These are phyloP conservation scores for Paramecium pentaurelia DNA, from an alignment of 73 alveolate genomes.

Conservation along the genomic window DNA sequence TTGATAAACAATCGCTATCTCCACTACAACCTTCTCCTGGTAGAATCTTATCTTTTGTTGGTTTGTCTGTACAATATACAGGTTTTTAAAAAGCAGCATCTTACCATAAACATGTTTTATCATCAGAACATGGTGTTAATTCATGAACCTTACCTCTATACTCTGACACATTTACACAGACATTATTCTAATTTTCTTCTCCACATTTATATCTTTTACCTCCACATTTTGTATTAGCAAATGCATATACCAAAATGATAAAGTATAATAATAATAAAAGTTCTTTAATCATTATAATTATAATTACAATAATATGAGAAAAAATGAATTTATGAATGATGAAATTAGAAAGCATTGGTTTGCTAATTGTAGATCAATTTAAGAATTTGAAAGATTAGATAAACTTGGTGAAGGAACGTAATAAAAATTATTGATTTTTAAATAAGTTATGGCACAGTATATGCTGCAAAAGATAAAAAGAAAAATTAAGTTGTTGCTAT, in stretches of 20 bases:
- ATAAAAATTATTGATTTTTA: too few species aligned
- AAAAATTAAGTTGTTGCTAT: slow-evolving; percentile 71
- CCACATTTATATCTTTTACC: slow-evolving; percentile 50
- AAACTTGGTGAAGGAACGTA: slow-evolving; percentile 79
- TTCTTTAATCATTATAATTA: background rate
- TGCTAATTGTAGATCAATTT: slow-evolving; percentile 59
- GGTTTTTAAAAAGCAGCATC: background rate
- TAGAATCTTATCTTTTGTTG: background rate
- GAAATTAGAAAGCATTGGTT: background rate
- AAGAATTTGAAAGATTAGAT: slow-evolving; percentile 54
- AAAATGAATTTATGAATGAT: background rate
- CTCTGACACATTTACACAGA: slow-evolving; percentile 38
- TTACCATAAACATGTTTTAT: slow-evolving; percentile 6
- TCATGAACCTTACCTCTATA: slow-evolving; percentile 58
- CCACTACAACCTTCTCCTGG: slow-evolving; percentile 60
- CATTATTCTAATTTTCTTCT: background rate
- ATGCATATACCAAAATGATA: background rate
- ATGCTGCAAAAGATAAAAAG: slow-evolving; percentile 71
- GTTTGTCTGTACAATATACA: slow-evolving; percentile 27
- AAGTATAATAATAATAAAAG: background rate
- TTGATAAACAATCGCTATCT: slow-evolving; percentile 43
- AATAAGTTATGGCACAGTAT: slow-evolving; percentile 74
- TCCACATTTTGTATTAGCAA: slow-evolving; percentile 39
- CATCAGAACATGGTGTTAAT: slow-evolving; percentile 32
- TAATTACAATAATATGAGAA: background rate